A percentile compares a stretch with the other conserved stretches of the same genome.
These are phyloP conservation scores for Sarocladium oryzae DNA, from an alignment of 2,329 filamentous ascomycete species.

Conservation along the genomic window DNA sequence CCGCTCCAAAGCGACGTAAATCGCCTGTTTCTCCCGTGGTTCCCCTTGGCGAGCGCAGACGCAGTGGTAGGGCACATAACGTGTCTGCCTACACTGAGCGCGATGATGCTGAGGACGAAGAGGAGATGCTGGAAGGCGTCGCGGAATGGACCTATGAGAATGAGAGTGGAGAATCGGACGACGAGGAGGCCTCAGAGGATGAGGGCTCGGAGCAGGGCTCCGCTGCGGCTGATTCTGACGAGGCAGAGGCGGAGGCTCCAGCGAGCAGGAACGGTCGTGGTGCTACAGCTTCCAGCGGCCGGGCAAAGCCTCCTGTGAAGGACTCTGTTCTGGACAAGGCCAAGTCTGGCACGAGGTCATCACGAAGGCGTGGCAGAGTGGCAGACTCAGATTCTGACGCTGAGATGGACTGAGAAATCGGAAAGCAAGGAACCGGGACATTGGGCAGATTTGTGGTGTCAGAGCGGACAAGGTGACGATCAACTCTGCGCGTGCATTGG, in stretches of 20 bases:
- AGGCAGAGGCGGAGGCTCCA: constrained; percentile 15
- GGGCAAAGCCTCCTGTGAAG: neutral
- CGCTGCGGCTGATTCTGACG: constrained; percentile 13
- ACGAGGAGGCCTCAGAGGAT: constrained; percentile 15
- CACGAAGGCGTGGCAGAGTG: neutral
- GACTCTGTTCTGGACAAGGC: neutral
- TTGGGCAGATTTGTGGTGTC: neutral
- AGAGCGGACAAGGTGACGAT: neutral
- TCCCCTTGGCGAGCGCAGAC: constrained; percentile 42
- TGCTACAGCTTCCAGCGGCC: neutral
- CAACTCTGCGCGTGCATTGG: neutral
- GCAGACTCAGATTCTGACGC: constrained; percentile 2
- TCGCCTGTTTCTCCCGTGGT: constrained; percentile 23
- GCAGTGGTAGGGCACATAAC: constrained; percentile 45
- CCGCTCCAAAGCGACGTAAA: constrained; percentile 20
- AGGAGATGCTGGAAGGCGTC: constrained; percentile 56
- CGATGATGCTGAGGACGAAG: constrained; percentile 51
- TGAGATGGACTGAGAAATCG: neutral
- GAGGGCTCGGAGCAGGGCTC: constrained; percentile 14
- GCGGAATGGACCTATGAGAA: constrained; percentile 50
- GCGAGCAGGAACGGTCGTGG: constrained; percentile 1
- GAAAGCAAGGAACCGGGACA: neutral
- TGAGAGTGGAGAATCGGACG: constrained; percentile 21
- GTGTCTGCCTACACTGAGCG: constrained; percentile 48
- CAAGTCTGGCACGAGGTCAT: neutral